Evolutionary conservation across 331 rosid genomes (phyloP).

Genomic region (Cydonia oblonga): DNA sequence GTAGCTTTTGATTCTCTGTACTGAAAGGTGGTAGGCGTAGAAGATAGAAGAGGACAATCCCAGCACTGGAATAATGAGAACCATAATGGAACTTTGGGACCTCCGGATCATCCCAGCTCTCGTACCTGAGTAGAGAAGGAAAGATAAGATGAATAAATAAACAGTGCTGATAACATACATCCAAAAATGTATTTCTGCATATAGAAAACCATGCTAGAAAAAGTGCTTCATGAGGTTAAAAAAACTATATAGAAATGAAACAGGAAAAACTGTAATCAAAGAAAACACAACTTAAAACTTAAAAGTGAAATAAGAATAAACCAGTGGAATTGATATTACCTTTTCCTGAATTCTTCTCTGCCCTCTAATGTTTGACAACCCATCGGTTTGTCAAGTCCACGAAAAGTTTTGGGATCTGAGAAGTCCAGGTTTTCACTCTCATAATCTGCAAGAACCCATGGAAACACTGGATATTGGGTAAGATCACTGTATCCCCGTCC

Average conservation of each 20-base stretch:
- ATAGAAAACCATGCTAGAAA: background rate
- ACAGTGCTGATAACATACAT: background rate
- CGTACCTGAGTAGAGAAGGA: slow-evolving; percentile 43
- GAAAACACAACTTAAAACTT: background rate
- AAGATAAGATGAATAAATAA: background rate
- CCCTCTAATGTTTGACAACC: slow-evolving; percentile 99
- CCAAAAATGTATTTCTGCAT: slow-evolving; percentile 6
- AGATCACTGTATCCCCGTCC: slow-evolving; percentile 99
- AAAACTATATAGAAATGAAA: background rate
- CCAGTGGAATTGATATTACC: slow-evolving; percentile 32
- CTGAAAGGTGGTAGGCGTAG: slow-evolving; percentile 96
- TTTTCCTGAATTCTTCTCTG: slow-evolving; percentile 85
- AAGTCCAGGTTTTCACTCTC: slow-evolving; percentile 81
- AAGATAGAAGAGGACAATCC: slow-evolving; percentile 95
- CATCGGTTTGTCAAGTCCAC: slow-evolving; percentile 85
- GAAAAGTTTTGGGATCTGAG: slow-evolving; percentile 69
- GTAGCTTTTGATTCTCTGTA: slow-evolving; percentile 91
- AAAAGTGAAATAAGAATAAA: slow-evolving; percentile 1
- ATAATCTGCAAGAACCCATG: slow-evolving; percentile 97
- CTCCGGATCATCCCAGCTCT: slow-evolving; percentile 99
- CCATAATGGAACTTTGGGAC: slow-evolving; percentile 98
- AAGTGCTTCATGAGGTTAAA: background rate
- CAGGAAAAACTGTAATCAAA: background rate
- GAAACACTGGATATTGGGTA: slow-evolving; percentile 97
- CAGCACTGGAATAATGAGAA: slow-evolving; percentile 99